A percentile compares a stretch with the other conserved stretches of the same genome.
phyloP scores from a whole-genome alignment of 202 grass and related monocot genomes.

The Brachypodium distachyon region DNA sequence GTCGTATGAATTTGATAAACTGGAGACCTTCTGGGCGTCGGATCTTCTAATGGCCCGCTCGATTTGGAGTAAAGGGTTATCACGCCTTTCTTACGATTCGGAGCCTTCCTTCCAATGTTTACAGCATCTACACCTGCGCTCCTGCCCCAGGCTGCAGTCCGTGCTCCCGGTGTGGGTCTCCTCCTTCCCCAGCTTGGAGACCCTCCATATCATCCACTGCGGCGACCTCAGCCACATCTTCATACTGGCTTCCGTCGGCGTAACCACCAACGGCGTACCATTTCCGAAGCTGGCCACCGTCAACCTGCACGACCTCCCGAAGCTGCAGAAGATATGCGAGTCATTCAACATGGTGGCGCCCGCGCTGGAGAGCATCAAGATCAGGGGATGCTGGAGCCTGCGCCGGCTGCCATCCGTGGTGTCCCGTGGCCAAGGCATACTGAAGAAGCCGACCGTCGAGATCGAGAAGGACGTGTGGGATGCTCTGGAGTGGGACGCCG shows the following conservation, averaged over 20 bases:
- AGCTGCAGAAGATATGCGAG: neutral
- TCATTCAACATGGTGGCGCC: neutral
- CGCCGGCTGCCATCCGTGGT: neutral
- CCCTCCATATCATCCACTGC: conserved; percentile 3
- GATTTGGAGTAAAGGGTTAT: neutral
- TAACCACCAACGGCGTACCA: neutral
- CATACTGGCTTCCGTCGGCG: too few species aligned
- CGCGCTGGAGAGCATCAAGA: neutral
- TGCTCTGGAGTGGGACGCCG: neutral
- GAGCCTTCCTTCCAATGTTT: neutral
- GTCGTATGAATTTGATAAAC: fast-evolving
- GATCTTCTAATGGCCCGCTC: neutral
- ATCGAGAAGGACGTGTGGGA: neutral
- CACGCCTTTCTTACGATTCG: too few species aligned
- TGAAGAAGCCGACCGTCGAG: neutral
- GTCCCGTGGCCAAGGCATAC: neutral
- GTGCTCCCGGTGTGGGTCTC: neutral
- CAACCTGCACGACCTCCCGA: neutral
- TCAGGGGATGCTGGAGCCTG: neutral
- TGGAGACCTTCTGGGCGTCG: neutral
- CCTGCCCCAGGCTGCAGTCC: neutral
- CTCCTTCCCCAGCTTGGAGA: neutral
- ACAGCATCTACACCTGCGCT: neutral
- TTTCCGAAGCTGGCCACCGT: neutral
- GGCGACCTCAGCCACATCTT: neutral